These are phyloP conservation scores for Pyronema domesticum DNA, from an alignment of 495 filamentous ascomycete species.

Conservation along the genomic window DNA sequence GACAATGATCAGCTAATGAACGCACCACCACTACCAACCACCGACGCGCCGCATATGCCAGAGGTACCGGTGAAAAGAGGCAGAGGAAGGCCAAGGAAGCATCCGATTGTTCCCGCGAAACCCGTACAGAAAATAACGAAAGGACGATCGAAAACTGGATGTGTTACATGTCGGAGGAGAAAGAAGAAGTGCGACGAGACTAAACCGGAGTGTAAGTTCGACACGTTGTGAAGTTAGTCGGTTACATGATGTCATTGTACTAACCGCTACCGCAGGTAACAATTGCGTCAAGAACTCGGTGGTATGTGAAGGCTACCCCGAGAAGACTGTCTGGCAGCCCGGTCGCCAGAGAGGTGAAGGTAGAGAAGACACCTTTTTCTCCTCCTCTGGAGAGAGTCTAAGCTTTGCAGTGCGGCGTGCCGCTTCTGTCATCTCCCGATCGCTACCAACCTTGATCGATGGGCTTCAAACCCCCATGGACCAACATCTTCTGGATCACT, in stretches of 20 bases:
- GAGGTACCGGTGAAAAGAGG: conserved; percentile 33
- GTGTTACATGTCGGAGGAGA: conserved; percentile 73
- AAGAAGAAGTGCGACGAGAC: conserved; percentile 98
- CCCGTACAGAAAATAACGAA: conserved; percentile 53
- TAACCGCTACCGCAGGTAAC: conserved; percentile 35
- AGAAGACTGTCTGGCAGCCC: conserved; percentile 63
- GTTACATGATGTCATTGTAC: conserved; percentile 12
- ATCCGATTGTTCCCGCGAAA: conserved; percentile 44
- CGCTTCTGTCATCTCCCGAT: neutral
- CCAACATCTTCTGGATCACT: conserved; percentile 70
- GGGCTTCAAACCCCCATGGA: conserved; percentile 77
- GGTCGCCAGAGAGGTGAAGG: conserved; percentile 23
- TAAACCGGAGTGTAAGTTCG: conserved; percentile 60
- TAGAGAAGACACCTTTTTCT: conserved; percentile 14
- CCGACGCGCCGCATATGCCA: conserved; percentile 1
- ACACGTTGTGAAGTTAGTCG: conserved; percentile 4
- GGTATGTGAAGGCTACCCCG: conserved; percentile 82
- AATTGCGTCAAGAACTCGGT: conserved; percentile 92
- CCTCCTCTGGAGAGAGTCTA: neutral
- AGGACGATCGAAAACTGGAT: conserved; percentile 84
- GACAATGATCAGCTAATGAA: conserved; percentile 8
- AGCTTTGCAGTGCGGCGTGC: neutral
- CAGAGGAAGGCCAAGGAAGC: conserved; percentile 70
- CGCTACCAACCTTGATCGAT: conserved; percentile 58
- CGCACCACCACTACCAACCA: conserved; percentile 13